Conservation (phyloP, 1,284 basidiomycete genomes). For the Cutaneotrichosporon sp. region DNA sequence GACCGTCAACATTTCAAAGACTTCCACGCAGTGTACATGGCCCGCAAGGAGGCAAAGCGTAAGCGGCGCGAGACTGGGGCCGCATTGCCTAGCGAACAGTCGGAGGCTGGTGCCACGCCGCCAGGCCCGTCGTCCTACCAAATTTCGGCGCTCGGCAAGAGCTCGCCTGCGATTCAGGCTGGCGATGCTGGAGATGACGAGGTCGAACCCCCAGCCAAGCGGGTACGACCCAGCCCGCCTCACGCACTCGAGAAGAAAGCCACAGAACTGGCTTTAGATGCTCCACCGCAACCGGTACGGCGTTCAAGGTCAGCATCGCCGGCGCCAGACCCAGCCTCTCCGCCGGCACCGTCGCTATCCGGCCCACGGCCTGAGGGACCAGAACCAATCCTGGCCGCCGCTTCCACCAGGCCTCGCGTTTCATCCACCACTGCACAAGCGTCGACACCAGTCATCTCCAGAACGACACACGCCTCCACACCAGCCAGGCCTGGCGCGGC, state of each 20-base stretch:
- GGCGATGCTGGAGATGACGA: background rate
- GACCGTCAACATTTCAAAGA: constrained; percentile 39
- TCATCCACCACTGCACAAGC: background rate
- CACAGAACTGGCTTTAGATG: background rate
- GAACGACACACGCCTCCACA: background rate
- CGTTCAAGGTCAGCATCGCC: background rate
- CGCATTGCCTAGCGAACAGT: background rate
- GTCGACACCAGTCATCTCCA: background rate
- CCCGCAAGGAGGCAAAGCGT: constrained; percentile 30
- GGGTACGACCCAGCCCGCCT: background rate
- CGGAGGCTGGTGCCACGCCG: background rate
- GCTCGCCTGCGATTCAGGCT: background rate
- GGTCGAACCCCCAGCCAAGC: constrained; percentile 6
- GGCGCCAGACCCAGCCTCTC: background rate
- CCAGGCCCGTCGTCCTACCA: background rate
- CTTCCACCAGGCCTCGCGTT: background rate
- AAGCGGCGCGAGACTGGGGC: constrained; percentile 26
- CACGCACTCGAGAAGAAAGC: background rate
- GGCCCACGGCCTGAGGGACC: too few relatives aligned
- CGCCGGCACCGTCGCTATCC: background rate
- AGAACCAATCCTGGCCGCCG: background rate
- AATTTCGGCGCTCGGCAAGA: background rate
- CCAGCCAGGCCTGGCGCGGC: background rate
- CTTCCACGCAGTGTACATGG: constrained; percentile 34
- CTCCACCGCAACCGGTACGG: background rate